Base-by-base conservation (phyloP, 805 yeast species). In the Metschnikowia vanudenii region DNA sequence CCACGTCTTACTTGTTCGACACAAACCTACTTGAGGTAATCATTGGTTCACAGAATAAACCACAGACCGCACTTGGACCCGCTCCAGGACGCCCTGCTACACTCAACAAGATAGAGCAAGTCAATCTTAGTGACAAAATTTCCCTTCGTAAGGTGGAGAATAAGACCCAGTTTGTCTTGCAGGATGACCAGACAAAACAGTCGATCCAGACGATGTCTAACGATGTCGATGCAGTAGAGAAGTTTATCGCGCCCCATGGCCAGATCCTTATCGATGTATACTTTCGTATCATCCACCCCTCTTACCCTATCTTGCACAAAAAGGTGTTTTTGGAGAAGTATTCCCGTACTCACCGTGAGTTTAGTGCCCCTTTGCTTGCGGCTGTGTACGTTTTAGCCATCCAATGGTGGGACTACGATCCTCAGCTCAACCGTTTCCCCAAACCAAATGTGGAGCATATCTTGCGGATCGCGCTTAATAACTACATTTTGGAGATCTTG, bases 371-470 rank as follows among this genome's bases (percentile, higher is more conserved):
- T 0, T 67, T 92, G 41, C 69, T 92, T 39, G 97, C 97, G 0
- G 87, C 96, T 0, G 96, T 92, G 1, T 92, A 92, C 61, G 81
- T 87, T 9, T 69, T 91, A 47, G 96, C 97, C 0, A 77, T 88
- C 37, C 92, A 88, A 61, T 89, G 96, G 95, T 91, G 97, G 97
- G 92, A 88, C 54, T 84, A 83, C 62, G 91, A 84, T 57, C 86
- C 95, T 1, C 82, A 79, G 49, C 71, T 91, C 43, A 79, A 88
- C 41, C 80, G 87, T 18, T 81, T 79, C 45, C 83, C 90, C 0
- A 86, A 88, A 54, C 97, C 97, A 0, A 85, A 88, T 61, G 82
- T 80, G 4, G 79, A 78, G 9, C 49, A 60, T 37, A 68, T 73
- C 19, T 57, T 72, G 52, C 69, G 68, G 48, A 68, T 73, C 18